Evolutionary conservation across 2,329 filamentous ascomycete genomes (phyloP).

Genomic region (Alternaria brassicae): DNA sequence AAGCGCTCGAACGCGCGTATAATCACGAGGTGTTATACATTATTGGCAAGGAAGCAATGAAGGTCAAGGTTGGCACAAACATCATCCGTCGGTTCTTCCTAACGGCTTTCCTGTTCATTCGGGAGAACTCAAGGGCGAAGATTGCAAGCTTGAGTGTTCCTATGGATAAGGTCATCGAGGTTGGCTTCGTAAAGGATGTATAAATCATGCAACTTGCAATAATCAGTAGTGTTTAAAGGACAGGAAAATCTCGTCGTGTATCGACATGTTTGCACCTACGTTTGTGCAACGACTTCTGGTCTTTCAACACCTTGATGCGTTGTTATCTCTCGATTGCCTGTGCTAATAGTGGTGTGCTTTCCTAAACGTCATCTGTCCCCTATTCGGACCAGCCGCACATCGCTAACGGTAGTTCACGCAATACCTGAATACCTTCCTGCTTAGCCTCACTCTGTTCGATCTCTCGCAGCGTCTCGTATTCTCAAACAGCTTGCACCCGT

Average conservation of each 20-base stretch:
- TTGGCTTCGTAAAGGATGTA: conserved; percentile 73
- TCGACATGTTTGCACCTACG: background rate
- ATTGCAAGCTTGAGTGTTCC: conserved; percentile 68
- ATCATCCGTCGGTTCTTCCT: conserved; percentile 58
- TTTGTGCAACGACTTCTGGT: too few relatives aligned
- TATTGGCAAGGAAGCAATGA: conserved; percentile 60
- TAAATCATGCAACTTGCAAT: conserved; percentile 35
- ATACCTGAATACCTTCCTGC: background rate
- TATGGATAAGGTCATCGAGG: conserved; percentile 69
- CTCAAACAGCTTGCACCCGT: background rate
- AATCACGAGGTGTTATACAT: conserved; percentile 60
- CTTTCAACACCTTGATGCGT: background rate
- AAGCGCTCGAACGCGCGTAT: conserved; percentile 53
- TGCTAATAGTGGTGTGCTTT: background rate
- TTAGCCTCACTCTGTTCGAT: background rate
- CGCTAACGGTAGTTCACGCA: background rate
- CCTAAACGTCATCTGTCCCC: background rate
- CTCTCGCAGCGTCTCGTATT: background rate
- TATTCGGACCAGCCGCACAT: background rate
- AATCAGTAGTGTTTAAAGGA: background rate
- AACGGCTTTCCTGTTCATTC: conserved; percentile 66
- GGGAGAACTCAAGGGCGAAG: conserved; percentile 71
- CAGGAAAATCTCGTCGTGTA: background rate
- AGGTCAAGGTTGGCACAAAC: conserved; percentile 52
- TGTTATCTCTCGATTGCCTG: background rate